Evolutionary conservation across 1,284 basidiomycete genomes (phyloP).

Genomic region (Entoloma clypeatum): DNA sequence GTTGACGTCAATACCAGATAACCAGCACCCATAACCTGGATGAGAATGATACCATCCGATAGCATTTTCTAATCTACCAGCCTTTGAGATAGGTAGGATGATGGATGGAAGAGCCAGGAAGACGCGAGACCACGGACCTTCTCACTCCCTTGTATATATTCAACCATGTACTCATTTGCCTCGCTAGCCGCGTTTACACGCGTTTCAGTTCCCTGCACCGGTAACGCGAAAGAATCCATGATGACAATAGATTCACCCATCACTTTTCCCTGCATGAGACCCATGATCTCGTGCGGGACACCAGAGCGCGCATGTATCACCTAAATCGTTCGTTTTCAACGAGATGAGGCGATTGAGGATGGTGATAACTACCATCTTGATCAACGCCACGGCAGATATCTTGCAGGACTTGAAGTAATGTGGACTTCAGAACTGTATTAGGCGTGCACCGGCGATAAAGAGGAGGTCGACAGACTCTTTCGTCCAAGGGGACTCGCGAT

Average conservation of each 20-base stretch:
- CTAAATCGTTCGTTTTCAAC: slow-evolving; percentile 36
- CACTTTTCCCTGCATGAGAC: slow-evolving; percentile 97
- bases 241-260: slow-evolving; percentile 84
- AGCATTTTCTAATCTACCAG: slow-evolving; percentile 80
- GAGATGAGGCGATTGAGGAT: slow-evolving; percentile 4
- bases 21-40: slow-evolving; percentile 96
- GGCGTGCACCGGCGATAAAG: slow-evolving; percentile 7
- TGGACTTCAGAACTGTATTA: slow-evolving; percentile 47
- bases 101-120: neutral
- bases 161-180: slow-evolving; percentile 98
- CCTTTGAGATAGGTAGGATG: slow-evolving; percentile 38
- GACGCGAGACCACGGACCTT: slow-evolving; percentile 45
- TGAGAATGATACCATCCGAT: slow-evolving; percentile 99
- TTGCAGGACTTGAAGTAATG: slow-evolving; percentile 93
- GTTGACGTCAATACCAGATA: slow-evolving; percentile 94
- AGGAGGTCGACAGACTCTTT: slow-evolving; percentile 72
- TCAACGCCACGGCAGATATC: slow-evolving; percentile 92
- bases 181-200: slow-evolving; percentile 95
- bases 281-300: slow-evolving; percentile 98
- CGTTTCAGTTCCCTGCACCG: slow-evolving; percentile 99
- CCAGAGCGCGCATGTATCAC: slow-evolving; percentile 98
- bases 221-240: slow-evolving; percentile 95
- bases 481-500: slow-evolving; percentile 79
- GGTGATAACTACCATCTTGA: slow-evolving; percentile 83
- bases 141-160: slow-evolving; percentile 79